Base-by-base conservation (phyloP, 2,329 filamentous ascomycete species). In the Scleromitrula shiraiana region DNA sequence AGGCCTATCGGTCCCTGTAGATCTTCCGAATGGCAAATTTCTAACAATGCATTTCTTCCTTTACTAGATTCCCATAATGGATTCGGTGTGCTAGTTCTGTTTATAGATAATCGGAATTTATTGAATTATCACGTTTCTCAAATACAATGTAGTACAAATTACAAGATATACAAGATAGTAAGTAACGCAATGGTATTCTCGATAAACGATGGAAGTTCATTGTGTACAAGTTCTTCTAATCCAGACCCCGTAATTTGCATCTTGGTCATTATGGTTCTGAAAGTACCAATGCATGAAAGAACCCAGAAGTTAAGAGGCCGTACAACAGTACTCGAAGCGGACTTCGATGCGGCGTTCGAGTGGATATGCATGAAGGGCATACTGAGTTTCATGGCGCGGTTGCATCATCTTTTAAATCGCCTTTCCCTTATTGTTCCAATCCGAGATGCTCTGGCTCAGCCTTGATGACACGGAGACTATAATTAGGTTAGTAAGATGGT, bases 401-500 rank as follows among this genome's bases (percentile, higher is more conserved):
- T 40, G 17, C 40, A 17, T 46, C 29, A 40, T 32, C 5, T 29
- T 29, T 39, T 20, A 3, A 30, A 30, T 39, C 9, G 14, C 20
- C 19, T 32, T 9, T 7, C 41, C n/a, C 26, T 39, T 49, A 49
- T 23, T 43, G 42, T 41, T 24, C 49, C 6, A 58, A 48, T 44
- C 60, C 60, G 22, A 63, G 59, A 45, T 61, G 41, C 26, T 52
- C 51, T 43, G 58, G 56, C 51, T 63, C 59, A 27, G 61, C 61
- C 49, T 62, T 60, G 56, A 63, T 61, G 33, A 63, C 58, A 58
- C 61, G 61, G 52, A 63, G 59, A 48, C 60, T 62, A 35, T 12
- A 40, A 19, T 27, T 49, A 50, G 41, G 47, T 41, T 17, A 46
- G 29, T 10, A 12, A 36, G 32, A 15, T 15, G 5, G n/a, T n/a